Percentiles rank a stretch among this genome's conserved stretches.
phyloP scores from a whole-genome alignment of 1,139 yeast species.

The Pichia sp. region DNA sequence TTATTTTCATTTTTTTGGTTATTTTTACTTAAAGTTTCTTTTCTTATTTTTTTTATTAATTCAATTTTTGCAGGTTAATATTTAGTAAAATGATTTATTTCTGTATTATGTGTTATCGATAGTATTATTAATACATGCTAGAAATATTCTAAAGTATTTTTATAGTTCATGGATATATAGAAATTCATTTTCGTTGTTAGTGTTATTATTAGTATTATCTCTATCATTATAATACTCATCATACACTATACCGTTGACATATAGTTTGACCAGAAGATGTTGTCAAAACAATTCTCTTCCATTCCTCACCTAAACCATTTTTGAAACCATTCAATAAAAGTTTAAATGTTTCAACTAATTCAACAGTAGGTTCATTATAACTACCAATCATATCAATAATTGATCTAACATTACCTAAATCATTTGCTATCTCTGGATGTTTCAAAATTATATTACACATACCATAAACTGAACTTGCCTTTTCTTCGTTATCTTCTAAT shows the following conservation, averaged over 20 bases:
- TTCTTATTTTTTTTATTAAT: neutral
- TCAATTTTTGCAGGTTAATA: neutral
- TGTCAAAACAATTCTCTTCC: slow-evolving; percentile 12
- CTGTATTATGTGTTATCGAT: neutral
- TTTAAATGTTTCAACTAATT: slow-evolving; percentile 39
- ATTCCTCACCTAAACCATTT: slow-evolving; percentile 41
- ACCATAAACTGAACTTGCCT: slow-evolving; percentile 73
- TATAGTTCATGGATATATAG: neutral
- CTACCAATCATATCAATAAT: slow-evolving; percentile 61
- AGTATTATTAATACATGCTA: neutral
- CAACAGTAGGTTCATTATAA: slow-evolving; percentile 47
- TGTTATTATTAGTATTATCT: neutral
- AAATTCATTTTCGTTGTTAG: neutral
- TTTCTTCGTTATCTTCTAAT: slow-evolving; percentile 71
- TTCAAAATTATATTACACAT: slow-evolving; percentile 46
- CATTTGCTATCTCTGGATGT: slow-evolving; percentile 58
- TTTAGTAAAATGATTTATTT: neutral
- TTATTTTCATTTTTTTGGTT: neutral
- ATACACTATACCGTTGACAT: slow-evolving; percentile 24
- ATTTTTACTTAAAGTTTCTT: neutral
- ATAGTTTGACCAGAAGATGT: slow-evolving; percentile 16
- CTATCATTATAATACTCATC: neutral
- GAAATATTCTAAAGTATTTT: neutral
- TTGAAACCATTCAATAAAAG: slow-evolving; percentile 43
- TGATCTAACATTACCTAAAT: slow-evolving; percentile 42